Percentiles rank a stretch among this genome's conserved stretches.
Conservation (phyloP, 306 rosid species). For the Glycine soja region DNA sequence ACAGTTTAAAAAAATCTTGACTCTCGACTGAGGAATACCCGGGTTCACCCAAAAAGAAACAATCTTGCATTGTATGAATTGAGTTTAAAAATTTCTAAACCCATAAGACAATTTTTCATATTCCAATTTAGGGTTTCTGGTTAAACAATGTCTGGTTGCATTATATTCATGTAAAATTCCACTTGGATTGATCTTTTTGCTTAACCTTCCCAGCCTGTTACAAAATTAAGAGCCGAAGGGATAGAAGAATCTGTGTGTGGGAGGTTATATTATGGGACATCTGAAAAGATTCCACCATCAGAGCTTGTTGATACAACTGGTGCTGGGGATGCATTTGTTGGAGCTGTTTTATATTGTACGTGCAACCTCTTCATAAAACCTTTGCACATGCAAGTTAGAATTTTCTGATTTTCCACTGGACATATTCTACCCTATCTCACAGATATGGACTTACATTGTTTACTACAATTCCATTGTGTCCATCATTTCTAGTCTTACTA, state of each 20-base stretch:
- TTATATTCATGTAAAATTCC: slow-evolving; percentile 12
- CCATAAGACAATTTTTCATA: neutral
- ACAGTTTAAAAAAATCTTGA: neutral
- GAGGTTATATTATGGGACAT: slow-evolving; percentile 76
- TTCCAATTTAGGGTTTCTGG: neutral
- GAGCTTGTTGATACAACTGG: slow-evolving; percentile 91
- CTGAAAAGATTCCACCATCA: slow-evolving; percentile 81
- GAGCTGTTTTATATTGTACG: slow-evolving; percentile 86
- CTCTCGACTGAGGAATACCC: no score
- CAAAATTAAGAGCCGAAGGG: slow-evolving; percentile 76
- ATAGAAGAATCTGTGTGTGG: slow-evolving; percentile 71
- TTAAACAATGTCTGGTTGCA: neutral
- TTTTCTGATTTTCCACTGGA: slow-evolving; percentile 16
- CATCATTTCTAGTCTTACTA: neutral
- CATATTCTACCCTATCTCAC: neutral
- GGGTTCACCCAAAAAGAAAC: no score
- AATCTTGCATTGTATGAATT: neutral
- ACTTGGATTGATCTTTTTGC: slow-evolving; percentile 32
- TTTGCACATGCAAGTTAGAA: neutral
- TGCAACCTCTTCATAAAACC: neutral
- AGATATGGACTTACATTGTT: neutral
- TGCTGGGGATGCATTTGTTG: slow-evolving; percentile 96
- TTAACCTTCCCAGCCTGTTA: slow-evolving; percentile 60
- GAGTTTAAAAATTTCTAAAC: neutral
- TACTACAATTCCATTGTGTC: slow-evolving; percentile 1